Base-by-base conservation (phyloP, 768 basidiomycete genomes). In the Clavulina sp. region DNA sequence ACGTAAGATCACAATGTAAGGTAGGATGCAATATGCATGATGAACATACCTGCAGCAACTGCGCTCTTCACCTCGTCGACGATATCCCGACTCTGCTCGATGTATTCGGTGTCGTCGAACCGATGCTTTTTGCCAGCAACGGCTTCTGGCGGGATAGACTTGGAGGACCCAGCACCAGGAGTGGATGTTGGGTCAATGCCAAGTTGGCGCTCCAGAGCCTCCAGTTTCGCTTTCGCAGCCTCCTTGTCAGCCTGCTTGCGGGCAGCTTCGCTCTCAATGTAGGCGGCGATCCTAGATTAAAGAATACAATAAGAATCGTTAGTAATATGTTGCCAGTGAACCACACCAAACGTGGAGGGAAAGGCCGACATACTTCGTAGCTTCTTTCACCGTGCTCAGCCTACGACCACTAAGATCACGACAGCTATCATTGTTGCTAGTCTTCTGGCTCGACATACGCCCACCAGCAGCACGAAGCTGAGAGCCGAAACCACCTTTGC, bases 401-500 rank as follows among this genome's bases (percentile, higher is more conserved):
- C 91, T 71, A 48, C 93, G 69, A 1, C 93, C 93, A 53, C 75
- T 89, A 33, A 99, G 72, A 62, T 97, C 95, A 46, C 95, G 70
- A 63, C 91, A 95, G 5, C 85, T 86, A 63, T 97, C 92, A 56
- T 91, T 91, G 64, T 91, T 92, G 65, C 73, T 91, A 23, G 88
- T 89, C 71, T 89, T 89, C 69, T 91, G 87, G 58, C 81, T 84
- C 61, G 84, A 87, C 95, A 99, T 99, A 30, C 93, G 76, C 9
- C 95, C 93, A 57, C 95, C 95, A 13, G 93, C 93, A 0, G 95
- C 93, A 64, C 95, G 76, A 57, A 99, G 72, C 69, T 96, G 91
- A 18, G 84, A 86, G 3, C 95, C 95, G 61, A 99, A 97, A 31
- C 93, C 95, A 63, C 95, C 93, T 67, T 97, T 99, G 19, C 95